These are phyloP conservation scores for Aurantiochytrium sp. DNA, from an alignment of 108 stramenopile genomes.

Conservation along the genomic window DNA sequence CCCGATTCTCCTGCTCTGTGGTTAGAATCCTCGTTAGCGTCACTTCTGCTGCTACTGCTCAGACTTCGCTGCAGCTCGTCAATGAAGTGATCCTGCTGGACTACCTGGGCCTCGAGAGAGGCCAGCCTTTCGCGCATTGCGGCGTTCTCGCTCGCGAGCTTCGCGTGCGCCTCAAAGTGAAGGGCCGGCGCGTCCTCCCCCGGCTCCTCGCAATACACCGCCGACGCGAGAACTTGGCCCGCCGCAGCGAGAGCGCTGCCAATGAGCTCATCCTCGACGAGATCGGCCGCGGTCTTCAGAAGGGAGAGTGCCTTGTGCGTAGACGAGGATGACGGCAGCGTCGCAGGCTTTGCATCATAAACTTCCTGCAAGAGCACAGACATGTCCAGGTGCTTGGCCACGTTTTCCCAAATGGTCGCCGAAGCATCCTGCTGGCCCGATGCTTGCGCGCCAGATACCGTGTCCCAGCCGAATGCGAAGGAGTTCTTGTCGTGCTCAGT, in stretches of 20 bases:
- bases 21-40: neutral
- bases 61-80: neutral
- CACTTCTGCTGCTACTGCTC: neutral
- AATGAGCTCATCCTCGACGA: neutral
- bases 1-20: no score
- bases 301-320: neutral
- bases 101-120: neutral
- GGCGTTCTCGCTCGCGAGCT: neutral
- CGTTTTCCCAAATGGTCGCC: neutral
- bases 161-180: neutral
- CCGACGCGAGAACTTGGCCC: neutral
- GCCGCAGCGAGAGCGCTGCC: neutral
- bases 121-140: neutral
- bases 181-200: neutral
- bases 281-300: neutral
- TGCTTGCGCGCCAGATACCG: neutral
- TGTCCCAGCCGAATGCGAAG: conserved; percentile 17
- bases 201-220: neutral
- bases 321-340: neutral
- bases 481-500: neutral
- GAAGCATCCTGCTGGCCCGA: neutral
- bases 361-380: neutral
- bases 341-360: neutral
- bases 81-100: neutral
- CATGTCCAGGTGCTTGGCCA: neutral